phyloP scores from a whole-genome alignment of 2,329 filamentous ascomycete species.

The Aureobasidium sp. region DNA sequence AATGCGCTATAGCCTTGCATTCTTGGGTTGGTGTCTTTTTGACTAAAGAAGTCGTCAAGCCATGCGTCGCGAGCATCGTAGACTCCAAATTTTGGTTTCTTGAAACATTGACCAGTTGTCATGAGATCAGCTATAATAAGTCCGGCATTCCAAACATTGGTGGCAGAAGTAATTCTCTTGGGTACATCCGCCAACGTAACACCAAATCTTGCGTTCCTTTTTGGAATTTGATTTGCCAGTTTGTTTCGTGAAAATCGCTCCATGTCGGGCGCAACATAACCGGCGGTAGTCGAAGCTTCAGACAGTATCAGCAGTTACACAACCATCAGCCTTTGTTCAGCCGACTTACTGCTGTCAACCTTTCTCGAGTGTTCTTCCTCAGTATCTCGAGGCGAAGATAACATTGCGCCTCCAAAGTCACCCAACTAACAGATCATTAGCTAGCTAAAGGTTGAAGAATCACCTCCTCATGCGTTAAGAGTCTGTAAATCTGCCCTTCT shows the following conservation, averaged over 20 bases:
- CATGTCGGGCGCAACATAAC: not conserved
- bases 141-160: not conserved
- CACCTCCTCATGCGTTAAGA: too few species aligned
- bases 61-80: not conserved
- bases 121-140: not conserved
- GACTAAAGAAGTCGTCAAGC: not conserved
- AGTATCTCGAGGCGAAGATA: not conserved
- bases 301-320: not conserved
- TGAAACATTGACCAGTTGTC: not conserved
- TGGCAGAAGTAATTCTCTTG: not conserved
- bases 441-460: not conserved
- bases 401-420: constrained; percentile 6
- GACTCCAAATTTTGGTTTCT: not conserved
- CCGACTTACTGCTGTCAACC: not conserved
- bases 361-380: not conserved
- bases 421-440: not conserved
- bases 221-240: not conserved
- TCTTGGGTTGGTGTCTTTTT: not conserved
- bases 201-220: not conserved
- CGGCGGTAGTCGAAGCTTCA: not conserved
- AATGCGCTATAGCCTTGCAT: not conserved
- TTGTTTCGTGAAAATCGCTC: not conserved
- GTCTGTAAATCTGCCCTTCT: too few species aligned
- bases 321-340: not conserved
- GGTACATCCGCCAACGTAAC: not conserved